phyloP scores from a whole-genome alignment of 805 yeast species.

The Hanseniaspora hatyaiensis region DNA sequence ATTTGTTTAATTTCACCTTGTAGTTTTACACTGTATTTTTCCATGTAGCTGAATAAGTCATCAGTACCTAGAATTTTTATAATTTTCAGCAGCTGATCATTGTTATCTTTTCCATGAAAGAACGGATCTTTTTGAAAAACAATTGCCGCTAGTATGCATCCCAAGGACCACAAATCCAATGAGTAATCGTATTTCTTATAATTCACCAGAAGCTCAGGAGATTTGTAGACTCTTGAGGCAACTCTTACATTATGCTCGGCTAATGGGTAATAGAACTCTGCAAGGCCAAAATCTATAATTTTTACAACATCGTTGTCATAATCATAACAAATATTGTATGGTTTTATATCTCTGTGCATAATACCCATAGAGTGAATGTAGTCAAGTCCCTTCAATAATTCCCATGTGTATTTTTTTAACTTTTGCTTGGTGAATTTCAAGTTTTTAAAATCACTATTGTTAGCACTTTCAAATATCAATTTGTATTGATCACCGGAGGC shows the following conservation, averaged over 20 bases:
- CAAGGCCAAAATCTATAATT: constrained; percentile 90
- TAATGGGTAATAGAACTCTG: constrained; percentile 84
- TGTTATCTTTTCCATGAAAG: constrained; percentile 81
- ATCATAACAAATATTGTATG: constrained; percentile 92
- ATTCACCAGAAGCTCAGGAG: constrained; percentile 82
- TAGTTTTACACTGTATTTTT: constrained; percentile 58
- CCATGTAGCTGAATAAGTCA: constrained; percentile 54
- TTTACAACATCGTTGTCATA: constrained; percentile 58
- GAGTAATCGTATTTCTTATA: constrained; percentile 84
- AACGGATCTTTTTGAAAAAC: constrained; percentile 85
- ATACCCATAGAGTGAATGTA: constrained; percentile 90
- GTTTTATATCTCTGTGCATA: constrained; percentile 92
- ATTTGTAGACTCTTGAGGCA: constrained; percentile 85
- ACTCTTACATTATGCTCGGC: constrained; percentile 87
- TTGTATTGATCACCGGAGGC: constrained; percentile 80
- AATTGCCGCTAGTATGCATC: constrained; percentile 85
- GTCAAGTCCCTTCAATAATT: constrained; percentile 72
- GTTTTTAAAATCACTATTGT: constrained; percentile 70
- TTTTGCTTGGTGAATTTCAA: constrained; percentile 62
- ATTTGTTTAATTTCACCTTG: constrained; percentile 68
- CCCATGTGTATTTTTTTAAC: constrained; percentile 71
- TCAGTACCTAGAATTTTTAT: constrained; percentile 81
- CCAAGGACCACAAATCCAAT: constrained; percentile 85
- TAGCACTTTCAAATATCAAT: constrained; percentile 69
- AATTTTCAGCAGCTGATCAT: constrained; percentile 83